Conservation (phyloP, 1,284 basidiomycete species). For the Malassezia pachydermatis region DNA sequence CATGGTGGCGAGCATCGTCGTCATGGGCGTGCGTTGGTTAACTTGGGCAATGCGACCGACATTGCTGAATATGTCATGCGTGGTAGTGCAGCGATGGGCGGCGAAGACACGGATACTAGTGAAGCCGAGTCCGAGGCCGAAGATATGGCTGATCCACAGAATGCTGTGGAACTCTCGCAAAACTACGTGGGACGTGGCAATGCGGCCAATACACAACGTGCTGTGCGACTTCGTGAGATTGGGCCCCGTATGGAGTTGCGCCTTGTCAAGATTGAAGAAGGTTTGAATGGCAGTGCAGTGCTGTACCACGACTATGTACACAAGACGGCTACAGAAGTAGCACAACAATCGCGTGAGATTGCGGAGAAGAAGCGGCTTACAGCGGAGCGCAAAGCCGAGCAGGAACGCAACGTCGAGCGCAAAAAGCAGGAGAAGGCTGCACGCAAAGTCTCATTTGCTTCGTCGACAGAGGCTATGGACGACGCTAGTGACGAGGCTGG, state of each 20-base stretch:
- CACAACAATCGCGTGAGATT: constrained; percentile 19
- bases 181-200: constrained; percentile 93
- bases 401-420: constrained; percentile 34
- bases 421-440: constrained; percentile 32
- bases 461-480: constrained; percentile 8
- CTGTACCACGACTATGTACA: constrained; percentile 43
- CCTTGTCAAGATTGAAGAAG: constrained; percentile 87
- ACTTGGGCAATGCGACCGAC: constrained; percentile 80
- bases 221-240: constrained; percentile 82
- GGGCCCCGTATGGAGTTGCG: constrained; percentile 88
- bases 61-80: constrained; percentile 88
- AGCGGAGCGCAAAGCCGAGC: constrained; percentile 25
- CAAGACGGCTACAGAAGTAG: constrained; percentile 22
- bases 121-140: constrained; percentile 65
- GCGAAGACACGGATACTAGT: constrained; percentile 56
- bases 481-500: constrained; percentile 20
- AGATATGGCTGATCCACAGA: constrained; percentile 59
- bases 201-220: constrained; percentile 75
- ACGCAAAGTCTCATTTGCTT: constrained; percentile 11
- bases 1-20: constrained; percentile 11
- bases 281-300: constrained; percentile 53
- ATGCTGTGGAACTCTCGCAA: constrained; percentile 65
- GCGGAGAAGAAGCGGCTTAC: constrained; percentile 23
- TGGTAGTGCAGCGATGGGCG: constrained; percentile 59
- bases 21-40: constrained; percentile 52